Evolutionary conservation across 1,284 basidiomycete species (phyloP), one percentile per base, ranked within the genome.

Genomic region (Salmacisia buchloeana): DNA sequence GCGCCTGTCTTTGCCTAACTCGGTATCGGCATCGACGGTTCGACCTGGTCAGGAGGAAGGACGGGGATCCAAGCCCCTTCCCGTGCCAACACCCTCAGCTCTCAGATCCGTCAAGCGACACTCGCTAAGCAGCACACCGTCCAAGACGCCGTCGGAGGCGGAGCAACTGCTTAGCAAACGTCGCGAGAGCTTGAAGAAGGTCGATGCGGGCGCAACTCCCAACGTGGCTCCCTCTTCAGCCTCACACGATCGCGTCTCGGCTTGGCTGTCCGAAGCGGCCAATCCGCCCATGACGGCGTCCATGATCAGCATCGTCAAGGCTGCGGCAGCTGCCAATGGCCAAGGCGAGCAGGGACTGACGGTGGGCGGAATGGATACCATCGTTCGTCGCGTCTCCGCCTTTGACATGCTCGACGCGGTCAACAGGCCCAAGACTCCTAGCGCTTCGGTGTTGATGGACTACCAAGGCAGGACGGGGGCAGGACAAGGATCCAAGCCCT

Each of bases 261-360:
- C 70, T 45, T 75, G 73, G 73, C 69, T 75, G 4, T 65, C 67
- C 23, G 66, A 62, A 9, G 58, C 67, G 10, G 33, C 58, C n/a
- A 67, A 63, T 29, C 63, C 64, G 6, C 65, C 63, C 4, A 45
- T 23, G 18, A 18, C n/a, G 2, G 5, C 39, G n/a, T n/a, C n/a
- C 6, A 7, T 43, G 41, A 21, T n/a, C 18, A 21, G 41, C 23
- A 43, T 43, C 41, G 7, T 43, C 15, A 43, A 6, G 18, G 41
- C 41, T 7, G 18, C 41, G 7, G 23, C 18, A 2, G 7, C 23
- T 12, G 12, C 7, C 6, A 18, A 21, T 21, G 18, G 18, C 15
- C 7, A 21, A 15, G 35, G 35, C 35, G 9, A 38, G 35, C 15
- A 9, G 35, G 35, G 15, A 38, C 18, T 18, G 41, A n/a, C 18